Percentiles rank a stretch among this genome's conserved stretches.
These are phyloP conservation scores for Gossypium longicalyx DNA, from an alignment of 345 rosid species.

Conservation along the genomic window DNA sequence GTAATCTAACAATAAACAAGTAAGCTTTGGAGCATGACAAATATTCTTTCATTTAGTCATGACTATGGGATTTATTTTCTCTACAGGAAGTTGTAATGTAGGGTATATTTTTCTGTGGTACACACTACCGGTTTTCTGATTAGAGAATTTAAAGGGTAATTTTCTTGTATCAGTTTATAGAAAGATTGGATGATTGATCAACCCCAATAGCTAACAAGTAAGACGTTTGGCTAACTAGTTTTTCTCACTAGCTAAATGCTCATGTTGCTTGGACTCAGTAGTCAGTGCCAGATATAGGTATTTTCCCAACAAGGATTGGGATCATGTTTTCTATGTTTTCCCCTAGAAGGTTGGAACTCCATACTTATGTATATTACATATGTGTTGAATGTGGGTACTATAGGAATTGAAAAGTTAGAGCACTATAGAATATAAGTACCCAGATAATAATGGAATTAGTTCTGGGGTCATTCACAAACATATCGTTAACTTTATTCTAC, in stretches of 20 bases:
- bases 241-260: background rate
- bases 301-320: background rate
- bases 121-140: background rate
- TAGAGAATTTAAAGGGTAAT: background rate
- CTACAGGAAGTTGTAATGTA: background rate
- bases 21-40: background rate
- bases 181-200: background rate
- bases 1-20: background rate
- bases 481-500: background rate
- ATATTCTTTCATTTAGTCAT: background rate
- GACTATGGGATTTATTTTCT: constrained; percentile 1
- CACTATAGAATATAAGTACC: background rate
- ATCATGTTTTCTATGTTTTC: background rate
- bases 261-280: background rate
- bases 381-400: background rate
- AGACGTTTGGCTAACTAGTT: background rate
- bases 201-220: background rate
- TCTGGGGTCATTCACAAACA: background rate
- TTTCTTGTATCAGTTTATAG: background rate
- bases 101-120: background rate
- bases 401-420: background rate
- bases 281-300: background rate
- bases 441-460: background rate
- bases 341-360: background rate
- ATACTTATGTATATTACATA: background rate